Base-by-base conservation (phyloP, 1,284 basidiomycete genomes). In the Papiliotrema laurentii region DNA sequence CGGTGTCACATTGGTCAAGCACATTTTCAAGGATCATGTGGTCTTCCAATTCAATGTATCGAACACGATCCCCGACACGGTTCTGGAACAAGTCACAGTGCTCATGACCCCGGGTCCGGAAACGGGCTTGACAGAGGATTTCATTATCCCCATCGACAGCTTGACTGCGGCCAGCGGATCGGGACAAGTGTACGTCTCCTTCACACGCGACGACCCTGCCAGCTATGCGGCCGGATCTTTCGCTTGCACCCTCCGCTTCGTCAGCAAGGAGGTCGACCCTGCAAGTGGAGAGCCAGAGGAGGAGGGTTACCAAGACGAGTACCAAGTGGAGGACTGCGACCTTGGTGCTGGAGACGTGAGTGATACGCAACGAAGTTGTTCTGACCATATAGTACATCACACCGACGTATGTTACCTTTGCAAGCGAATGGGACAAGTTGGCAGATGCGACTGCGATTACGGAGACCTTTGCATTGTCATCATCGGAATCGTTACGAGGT, bases 31-130 rank as follows among this genome's bases (percentile, higher is more conserved):
- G 70, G 89, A 92, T 55, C 89, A 98, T 70, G 74, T 98, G 54
- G 94, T 99, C 35, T 94, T 97, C 83, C 92, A 98, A 86, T 97
- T 91, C 82, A 97, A 97, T 76, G 84, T 98, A 45, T 89, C 90
- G 51, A 98, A 98, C 72, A 98, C 96, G n/a, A 81, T 99, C 47
- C 85, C 91, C n/a, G 96, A 99, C 70, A 93, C 90, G 3, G 86
- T 98, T 5, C 78, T 99, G 53, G 96, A 98, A 71, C 84, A 93
- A 61, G 90, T 96, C 18, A 87, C 91, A n/a, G 89, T 98, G 11
- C 81, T 91, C 60, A 94, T 97, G 85, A 81, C 85, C 56, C 82
- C 87, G 4, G 80, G 85, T 40, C 77, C 81, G 10, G 89, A 91
- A 24, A 77, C 79, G 14, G 86, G 84, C 1, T 75, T 98, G 58